Percentiles rank a stretch among this genome's conserved stretches.
These are phyloP conservation scores for Candida multigemmis DNA, from an alignment of 805 yeast genomes.

Conservation along the genomic window DNA sequence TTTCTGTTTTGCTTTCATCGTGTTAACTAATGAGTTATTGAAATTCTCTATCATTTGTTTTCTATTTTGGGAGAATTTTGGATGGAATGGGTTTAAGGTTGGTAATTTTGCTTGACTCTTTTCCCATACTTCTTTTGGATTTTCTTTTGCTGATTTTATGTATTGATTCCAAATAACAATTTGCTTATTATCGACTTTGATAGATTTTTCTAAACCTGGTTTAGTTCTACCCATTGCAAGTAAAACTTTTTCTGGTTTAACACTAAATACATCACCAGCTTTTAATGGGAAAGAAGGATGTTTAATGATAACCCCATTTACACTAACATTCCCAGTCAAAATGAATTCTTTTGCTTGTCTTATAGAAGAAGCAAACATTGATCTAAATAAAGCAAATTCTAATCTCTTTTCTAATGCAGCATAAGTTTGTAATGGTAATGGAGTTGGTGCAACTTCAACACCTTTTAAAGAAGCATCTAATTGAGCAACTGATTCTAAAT, in stretches of 20 bases:
- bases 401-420: conserved; percentile 83
- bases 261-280: conserved; percentile 83
- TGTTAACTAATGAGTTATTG: conserved; percentile 30
- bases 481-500: conserved; percentile 80
- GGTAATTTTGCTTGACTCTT: conserved; percentile 33
- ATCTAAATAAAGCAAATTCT: conserved; percentile 83
- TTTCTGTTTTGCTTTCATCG: conserved; percentile 35
- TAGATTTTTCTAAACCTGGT: conserved; percentile 63
- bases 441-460: conserved; percentile 50
- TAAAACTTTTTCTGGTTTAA: conserved; percentile 77
- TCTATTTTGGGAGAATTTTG: conserved; percentile 5
- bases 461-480: conserved; percentile 73
- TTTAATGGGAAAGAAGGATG: conserved; percentile 72
- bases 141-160: conserved; percentile 47
- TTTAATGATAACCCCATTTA: conserved; percentile 71
- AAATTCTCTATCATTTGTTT: conserved; percentile 13
- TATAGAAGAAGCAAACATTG: conserved; percentile 87
- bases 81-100: conserved; percentile 20
- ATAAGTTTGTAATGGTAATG: conserved; percentile 80
- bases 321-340: conserved; percentile 70
- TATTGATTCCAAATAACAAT: conserved; percentile 68
- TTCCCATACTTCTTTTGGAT: conserved; percentile 52
- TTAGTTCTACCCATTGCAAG: conserved; percentile 78
- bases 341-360: conserved; percentile 92
- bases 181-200: conserved; percentile 64